Evolutionary conservation across 208 protist species (phyloP).

Genomic region (Phytomonas francai): DNA sequence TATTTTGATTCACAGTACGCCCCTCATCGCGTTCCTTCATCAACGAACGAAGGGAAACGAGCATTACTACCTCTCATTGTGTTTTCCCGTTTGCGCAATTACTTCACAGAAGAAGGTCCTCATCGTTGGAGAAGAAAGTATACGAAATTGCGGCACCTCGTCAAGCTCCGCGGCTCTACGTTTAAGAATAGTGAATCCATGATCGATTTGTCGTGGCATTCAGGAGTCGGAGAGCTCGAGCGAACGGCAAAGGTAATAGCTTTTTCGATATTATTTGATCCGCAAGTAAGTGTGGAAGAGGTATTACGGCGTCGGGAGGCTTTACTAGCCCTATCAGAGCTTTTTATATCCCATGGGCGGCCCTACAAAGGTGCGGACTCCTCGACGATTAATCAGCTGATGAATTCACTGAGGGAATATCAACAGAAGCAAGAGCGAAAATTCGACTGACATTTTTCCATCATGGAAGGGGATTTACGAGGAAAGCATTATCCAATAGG

Average conservation of each 20-base stretch:
- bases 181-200: slow-evolving; percentile 72
- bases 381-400: slow-evolving; percentile 70
- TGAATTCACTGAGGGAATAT: slow-evolving; percentile 70
- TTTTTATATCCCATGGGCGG: slow-evolving; percentile 64
- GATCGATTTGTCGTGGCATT: slow-evolving; percentile 79
- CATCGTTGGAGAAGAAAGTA: slow-evolving; percentile 33
- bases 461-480: too few species aligned
- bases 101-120: slow-evolving; percentile 19
- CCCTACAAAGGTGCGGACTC: slow-evolving; percentile 68
- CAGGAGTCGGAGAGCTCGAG: slow-evolving; percentile 59
- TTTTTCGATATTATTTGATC: slow-evolving; percentile 46
- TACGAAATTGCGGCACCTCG: slow-evolving; percentile 31
- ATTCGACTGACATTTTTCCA: slow-evolving; percentile 22
- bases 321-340: slow-evolving; percentile 35
- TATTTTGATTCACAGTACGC: slow-evolving; percentile 39
- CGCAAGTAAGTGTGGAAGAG: slow-evolving; percentile 22
- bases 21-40: neutral
- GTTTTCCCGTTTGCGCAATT: slow-evolving; percentile 16
- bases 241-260: slow-evolving; percentile 53
- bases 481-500: too few species aligned
- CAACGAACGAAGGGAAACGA: neutral
- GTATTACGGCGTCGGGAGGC: slow-evolving; percentile 33
- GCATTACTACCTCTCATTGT: slow-evolving; percentile 12
- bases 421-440: slow-evolving; percentile 51
- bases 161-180: slow-evolving; percentile 41